A percentile compares a stretch with the other conserved stretches of the same genome.
phyloP scores from a whole-genome alignment of 495 filamentous ascomycete genomes.

The Aspergillus cristatus region DNA sequence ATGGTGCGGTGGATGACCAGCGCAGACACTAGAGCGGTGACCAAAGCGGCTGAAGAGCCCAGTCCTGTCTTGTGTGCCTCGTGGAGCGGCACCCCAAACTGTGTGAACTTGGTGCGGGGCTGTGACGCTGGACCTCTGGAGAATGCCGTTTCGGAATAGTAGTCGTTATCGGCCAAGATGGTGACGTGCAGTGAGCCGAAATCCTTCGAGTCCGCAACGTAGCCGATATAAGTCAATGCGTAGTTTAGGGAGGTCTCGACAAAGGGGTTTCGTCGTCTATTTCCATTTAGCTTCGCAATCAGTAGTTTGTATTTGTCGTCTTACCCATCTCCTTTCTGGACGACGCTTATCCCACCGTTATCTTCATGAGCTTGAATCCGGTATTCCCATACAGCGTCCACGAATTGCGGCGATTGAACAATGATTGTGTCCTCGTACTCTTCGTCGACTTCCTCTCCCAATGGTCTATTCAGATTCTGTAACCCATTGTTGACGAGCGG shows the following conservation, averaged over 20 bases:
- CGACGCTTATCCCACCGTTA: constrained; percentile 68
- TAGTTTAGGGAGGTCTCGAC: constrained; percentile 86
- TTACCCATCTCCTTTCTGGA: constrained; percentile 67
- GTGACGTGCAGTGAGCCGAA: constrained; percentile 66
- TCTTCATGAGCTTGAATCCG: constrained; percentile 55
- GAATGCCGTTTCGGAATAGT: constrained; percentile 70
- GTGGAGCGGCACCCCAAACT: constrained; percentile 65
- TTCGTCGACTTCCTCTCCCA: constrained; percentile 11
- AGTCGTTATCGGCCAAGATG: constrained; percentile 90
- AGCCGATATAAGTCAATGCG: constrained; percentile 70
- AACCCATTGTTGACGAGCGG: background rate
- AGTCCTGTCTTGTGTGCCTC: constrained; percentile 93
- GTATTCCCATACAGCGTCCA: constrained; percentile 79
- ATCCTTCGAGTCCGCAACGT: constrained; percentile 39
- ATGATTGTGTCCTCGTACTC: constrained; percentile 49
- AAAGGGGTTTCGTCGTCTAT: constrained; percentile 60
- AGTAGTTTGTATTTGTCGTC: constrained; percentile 16
- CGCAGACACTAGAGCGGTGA: constrained; percentile 80
- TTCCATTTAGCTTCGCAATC: background rate
- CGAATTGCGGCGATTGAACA: constrained; percentile 86
- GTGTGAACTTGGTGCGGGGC: constrained; percentile 45
- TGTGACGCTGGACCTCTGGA: constrained; percentile 20
- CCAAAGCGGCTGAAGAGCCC: constrained; percentile 88
- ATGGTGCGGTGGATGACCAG: constrained; percentile 72
- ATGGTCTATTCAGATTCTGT: no score